Conservation (phyloP, 345 rosid genomes). For the Turnera subulata region DNA sequence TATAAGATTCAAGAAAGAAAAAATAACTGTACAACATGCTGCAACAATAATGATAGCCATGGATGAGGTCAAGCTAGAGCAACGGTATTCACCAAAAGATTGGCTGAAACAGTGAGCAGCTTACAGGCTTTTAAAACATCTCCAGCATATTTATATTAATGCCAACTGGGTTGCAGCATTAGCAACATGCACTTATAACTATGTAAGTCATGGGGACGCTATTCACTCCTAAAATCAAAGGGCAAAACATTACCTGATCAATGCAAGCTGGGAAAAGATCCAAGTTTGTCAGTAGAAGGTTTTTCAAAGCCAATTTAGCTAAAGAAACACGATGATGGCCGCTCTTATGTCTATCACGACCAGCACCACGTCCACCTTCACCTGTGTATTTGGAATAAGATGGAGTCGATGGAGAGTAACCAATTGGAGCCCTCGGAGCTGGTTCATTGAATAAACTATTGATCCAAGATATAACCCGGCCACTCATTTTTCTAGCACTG, state of each 20-base stretch:
- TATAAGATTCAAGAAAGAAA: no score
- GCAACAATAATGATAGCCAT: no score
- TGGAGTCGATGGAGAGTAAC: slow-evolving; percentile 96
- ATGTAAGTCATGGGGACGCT: no score
- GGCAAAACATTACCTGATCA: slow-evolving; percentile 67
- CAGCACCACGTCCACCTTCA: slow-evolving; percentile 81
- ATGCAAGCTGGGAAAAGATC: slow-evolving; percentile 98
- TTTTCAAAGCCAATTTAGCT: slow-evolving; percentile 92
- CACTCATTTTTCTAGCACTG: slow-evolving; percentile 98
- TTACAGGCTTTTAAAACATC: no score
- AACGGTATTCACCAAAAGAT: no score
- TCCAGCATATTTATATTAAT: no score
- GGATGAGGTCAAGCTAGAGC: no score
- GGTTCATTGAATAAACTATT: slow-evolving; percentile 95
- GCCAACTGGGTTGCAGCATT: no score
- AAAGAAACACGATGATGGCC: slow-evolving; percentile 88
- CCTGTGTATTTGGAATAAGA: slow-evolving; percentile 80
- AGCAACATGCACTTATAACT: no score
- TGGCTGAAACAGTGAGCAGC: no score
- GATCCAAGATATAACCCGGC: slow-evolving; percentile 93
- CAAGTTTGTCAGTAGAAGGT: slow-evolving; percentile 93
- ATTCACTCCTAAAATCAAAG: slow-evolving; percentile 7
- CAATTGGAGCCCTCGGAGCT: slow-evolving; percentile 90
- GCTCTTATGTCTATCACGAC: slow-evolving; percentile 82
- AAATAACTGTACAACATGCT: no score